phyloP scores from a whole-genome alignment of 371 early-diverging fungal genomes.

The Mucor lusitanicus region DNA sequence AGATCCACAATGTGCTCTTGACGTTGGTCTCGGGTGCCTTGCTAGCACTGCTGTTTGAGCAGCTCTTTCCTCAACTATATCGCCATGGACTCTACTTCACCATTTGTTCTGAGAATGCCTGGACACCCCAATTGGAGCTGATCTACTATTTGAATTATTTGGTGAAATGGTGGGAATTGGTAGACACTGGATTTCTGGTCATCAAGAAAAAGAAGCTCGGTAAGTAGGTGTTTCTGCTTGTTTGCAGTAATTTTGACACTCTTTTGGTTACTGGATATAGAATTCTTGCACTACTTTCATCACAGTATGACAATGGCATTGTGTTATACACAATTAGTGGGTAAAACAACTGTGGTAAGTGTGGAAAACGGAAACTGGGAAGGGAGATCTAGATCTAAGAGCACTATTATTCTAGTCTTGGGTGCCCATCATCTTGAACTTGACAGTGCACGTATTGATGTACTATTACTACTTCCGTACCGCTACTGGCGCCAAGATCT shows the following conservation, averaged over 20 bases:
- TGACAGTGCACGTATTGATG: constrained; percentile 89
- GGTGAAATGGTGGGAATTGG: constrained; percentile 72
- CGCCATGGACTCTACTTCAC: constrained; percentile 68
- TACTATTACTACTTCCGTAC: constrained; percentile 90
- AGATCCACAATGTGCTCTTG: constrained; percentile 73
- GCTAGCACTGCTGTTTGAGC: constrained; percentile 66
- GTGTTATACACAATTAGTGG: constrained; percentile 75
- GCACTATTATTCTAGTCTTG: constrained; percentile 46
- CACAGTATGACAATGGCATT: constrained; percentile 84
- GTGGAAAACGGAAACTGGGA: background rate
- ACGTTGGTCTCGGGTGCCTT: constrained; percentile 63
- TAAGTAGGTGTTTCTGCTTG: constrained; percentile 7
- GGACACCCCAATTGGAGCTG: constrained; percentile 58
- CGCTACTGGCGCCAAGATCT: constrained; percentile 74
- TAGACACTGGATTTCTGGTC: constrained; percentile 72
- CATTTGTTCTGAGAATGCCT: constrained; percentile 57
- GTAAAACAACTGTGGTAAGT: constrained; percentile 76
- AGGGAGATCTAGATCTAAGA: background rate
- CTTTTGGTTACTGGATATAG: constrained; percentile 20
- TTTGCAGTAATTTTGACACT: background rate
- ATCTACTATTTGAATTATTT: constrained; percentile 74
- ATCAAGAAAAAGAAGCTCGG: constrained; percentile 68
- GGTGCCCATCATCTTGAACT: constrained; percentile 77
- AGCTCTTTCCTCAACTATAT: constrained; percentile 61
- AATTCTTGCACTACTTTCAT: constrained; percentile 84